Conservation (phyloP, 2,329 filamentous ascomycete genomes). For the Escovopsis weberi region DNA sequence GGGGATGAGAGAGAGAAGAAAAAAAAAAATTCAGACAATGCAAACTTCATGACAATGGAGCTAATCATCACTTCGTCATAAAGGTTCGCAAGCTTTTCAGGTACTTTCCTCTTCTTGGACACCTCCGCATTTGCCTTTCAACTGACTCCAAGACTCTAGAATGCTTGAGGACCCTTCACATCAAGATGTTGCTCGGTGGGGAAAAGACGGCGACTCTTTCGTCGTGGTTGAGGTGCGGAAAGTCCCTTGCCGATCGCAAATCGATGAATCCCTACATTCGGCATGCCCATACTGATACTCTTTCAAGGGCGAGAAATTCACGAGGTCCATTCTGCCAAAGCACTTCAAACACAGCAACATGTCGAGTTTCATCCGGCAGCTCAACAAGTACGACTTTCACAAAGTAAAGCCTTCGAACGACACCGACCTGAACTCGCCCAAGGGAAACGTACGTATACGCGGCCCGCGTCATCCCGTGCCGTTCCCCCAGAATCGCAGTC, state of each 20-base stretch:
- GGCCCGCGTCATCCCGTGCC: no score
- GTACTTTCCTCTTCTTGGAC: slow-evolving; percentile 35
- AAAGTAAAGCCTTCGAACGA: slow-evolving; percentile 57
- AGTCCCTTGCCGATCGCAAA: not conserved
- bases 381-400: slow-evolving; percentile 98
- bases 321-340: slow-evolving; percentile 89
- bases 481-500: no score
- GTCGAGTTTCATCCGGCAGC: slow-evolving; percentile 85
- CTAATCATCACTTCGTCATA: slow-evolving; percentile 5
- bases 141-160: slow-evolving; percentile 10
- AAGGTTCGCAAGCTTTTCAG: slow-evolving; percentile 98
- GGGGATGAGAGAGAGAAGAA: no score
- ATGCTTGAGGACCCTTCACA: slow-evolving; percentile 96
- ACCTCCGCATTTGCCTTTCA: not conserved
- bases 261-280: not conserved
- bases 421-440: slow-evolving; percentile 18
- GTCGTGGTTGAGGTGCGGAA: slow-evolving; percentile 79
- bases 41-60: not conserved
- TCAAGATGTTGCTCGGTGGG: slow-evolving; percentile 87
- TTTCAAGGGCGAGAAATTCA: slow-evolving; percentile 87
- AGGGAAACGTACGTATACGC: slow-evolving; percentile 20
- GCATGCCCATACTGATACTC: slow-evolving; percentile 3
- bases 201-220: slow-evolving; percentile 86
- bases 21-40: no score
- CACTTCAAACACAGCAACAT: slow-evolving; percentile 99